A percentile compares a stretch with the other conserved stretches of the same genome.
Conservation (phyloP, 805 yeast genomes). For the Sporopachydermia lactativora region DNA sequence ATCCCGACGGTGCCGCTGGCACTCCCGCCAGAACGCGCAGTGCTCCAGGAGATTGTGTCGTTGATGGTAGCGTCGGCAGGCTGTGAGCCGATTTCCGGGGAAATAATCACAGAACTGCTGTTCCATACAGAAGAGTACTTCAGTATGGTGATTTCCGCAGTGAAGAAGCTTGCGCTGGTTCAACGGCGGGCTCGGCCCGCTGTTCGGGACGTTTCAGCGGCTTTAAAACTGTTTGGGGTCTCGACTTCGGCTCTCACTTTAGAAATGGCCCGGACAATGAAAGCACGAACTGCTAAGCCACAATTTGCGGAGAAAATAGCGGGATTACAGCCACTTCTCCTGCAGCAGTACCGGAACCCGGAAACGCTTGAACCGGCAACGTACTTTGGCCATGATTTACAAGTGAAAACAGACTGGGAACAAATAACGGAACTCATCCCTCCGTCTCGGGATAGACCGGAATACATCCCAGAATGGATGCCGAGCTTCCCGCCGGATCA, state of each 20-base stretch:
- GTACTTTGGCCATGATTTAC: neutral
- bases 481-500: slow-evolving; percentile 92
- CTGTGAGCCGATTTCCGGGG: neutral
- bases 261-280: neutral
- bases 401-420: neutral
- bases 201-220: neutral
- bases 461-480: slow-evolving; percentile 56
- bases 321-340: neutral
- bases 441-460: slow-evolving; percentile 17
- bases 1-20: neutral
- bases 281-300: neutral
- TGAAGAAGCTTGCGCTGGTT: neutral
- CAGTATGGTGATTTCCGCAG: neutral
- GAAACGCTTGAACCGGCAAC: neutral
- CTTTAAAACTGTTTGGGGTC: neutral
- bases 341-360: neutral
- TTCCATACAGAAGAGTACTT: neutral
- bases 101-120: neutral
- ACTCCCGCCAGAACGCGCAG: neutral
- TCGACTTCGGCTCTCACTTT: neutral
- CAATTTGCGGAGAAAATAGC: neutral
- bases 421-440: neutral
- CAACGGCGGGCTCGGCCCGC: neutral
- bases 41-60: neutral
- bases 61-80: neutral